Base-by-base conservation (phyloP, 2,329 filamentous ascomycete species). In the Cladorrhinum sp. region DNA sequence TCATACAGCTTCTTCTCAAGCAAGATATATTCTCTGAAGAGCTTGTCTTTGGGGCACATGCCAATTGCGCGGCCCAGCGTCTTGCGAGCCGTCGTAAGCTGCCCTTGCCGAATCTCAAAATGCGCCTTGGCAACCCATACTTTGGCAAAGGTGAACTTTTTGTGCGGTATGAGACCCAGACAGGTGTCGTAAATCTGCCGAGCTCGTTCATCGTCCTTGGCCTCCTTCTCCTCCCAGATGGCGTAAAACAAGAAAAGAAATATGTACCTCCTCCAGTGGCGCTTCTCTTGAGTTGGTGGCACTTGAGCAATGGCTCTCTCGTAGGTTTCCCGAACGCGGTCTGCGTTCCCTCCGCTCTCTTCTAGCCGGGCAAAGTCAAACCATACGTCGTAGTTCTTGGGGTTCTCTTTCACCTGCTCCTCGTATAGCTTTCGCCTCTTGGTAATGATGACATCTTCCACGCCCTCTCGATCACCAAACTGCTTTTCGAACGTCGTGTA, bases 401-500 rank as follows among this genome's bases (percentile, higher is more conserved):
- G 86, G 70, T 96, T 98, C 72, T 96, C 90, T 70, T 92, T 94
- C 66, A 98, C 85, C 71, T 95, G 89, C 68, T 96, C 92, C 75
- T 99, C 95, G 75, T 99, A 99, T 64, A 95, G 87, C 18, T 96
- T 89, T 69, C 95, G 83, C 67, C 95, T 85, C 74, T 99, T 99
- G 16, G 92, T 92, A n/a, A 98, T 74, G 28, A 99, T 91, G 8
- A 98, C 93, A 73, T 98, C 92, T 70, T 98, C 94, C 1, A 99
- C 91, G 3, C 95, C 95, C 69, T 96, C 92, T 59, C 85, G 83
- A 73, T 98, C 93, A 65, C 95, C 95, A 72, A 92, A 99, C 70
- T 99, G 95, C 78, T 99, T 99, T 76, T 99, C 95, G 68, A 99
- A 99, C 0, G 91, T 94, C 0, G 94, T 98, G 73, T 98, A 99